phyloP scores from a whole-genome alignment of 1,139 yeast genomes.

The Arxiozyma slooffiae region DNA sequence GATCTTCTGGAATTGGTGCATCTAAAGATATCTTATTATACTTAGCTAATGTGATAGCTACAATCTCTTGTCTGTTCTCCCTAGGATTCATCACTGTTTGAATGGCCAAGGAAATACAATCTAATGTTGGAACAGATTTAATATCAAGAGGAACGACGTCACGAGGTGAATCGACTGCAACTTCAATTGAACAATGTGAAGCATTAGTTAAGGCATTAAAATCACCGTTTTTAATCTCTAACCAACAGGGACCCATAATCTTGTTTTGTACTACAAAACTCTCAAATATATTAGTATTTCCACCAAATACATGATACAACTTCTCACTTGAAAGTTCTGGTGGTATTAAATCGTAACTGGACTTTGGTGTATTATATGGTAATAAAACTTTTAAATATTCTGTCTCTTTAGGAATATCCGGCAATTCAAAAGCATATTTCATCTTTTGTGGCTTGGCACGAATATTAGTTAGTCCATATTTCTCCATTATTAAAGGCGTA shows the following conservation, averaged over 20 bases:
- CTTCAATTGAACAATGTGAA: constrained; percentile 76
- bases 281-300: constrained; percentile 67
- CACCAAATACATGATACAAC: constrained; percentile 72
- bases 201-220: constrained; percentile 52
- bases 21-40: constrained; percentile 62
- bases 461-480: constrained; percentile 51
- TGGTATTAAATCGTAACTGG: constrained; percentile 44
- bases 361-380: constrained; percentile 57
- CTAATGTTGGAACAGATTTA: constrained; percentile 51
- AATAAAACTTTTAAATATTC: constrained; percentile 72
- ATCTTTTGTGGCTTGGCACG: constrained; percentile 62
- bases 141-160: constrained; percentile 42
- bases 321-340: constrained; percentile 64
- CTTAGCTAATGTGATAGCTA: constrained; percentile 69
- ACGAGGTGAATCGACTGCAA: constrained; percentile 45
- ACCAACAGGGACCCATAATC: constrained; percentile 98
- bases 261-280: constrained; percentile 73
- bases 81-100: constrained; percentile 69
- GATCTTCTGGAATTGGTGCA: constrained; percentile 48
- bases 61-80: constrained; percentile 76
- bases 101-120: constrained; percentile 63
- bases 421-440: constrained; percentile 84
- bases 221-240: constrained; percentile 57
- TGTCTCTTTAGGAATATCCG: constrained; percentile 68
- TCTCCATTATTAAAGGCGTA: constrained; percentile 50